phyloP scores from a whole-genome alignment of 208 protist species.

The Trypanosoma mega region DNA sequence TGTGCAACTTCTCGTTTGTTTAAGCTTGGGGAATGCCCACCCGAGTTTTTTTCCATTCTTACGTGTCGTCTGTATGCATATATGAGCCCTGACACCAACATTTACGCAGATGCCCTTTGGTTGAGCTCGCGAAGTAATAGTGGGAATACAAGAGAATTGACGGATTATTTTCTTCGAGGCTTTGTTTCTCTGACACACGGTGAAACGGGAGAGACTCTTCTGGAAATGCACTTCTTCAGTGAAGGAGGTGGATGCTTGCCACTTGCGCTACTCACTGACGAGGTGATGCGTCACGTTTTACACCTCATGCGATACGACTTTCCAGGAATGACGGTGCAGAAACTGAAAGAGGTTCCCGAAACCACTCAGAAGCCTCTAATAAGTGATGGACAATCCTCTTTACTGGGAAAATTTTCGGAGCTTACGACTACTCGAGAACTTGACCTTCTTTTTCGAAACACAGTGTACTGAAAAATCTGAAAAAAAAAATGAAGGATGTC shows the following conservation, averaged over 20 bases:
- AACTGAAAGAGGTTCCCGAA: neutral
- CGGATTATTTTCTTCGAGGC: neutral
- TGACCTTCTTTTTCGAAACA: too few species aligned
- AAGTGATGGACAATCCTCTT: too few species aligned
- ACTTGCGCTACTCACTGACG: constrained; percentile 5
- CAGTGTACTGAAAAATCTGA: too few species aligned
- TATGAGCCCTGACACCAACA: neutral
- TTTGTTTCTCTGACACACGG: neutral
- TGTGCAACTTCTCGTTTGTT: neutral
- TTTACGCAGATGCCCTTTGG: constrained; percentile 19
- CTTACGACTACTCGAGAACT: too few species aligned
- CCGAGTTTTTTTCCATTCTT: constrained; percentile 20
- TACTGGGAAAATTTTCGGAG: too few species aligned
- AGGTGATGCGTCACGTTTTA: neutral
- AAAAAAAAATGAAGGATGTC: too few species aligned
- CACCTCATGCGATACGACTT: neutral
- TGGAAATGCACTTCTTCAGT: constrained; percentile 17
- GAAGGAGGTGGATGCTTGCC: constrained; percentile 9
- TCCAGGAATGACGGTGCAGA: constrained; percentile 3
- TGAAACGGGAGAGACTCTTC: neutral
- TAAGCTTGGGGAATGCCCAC: constrained; percentile 6
- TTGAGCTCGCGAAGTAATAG: neutral
- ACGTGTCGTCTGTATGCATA: constrained; percentile 12
- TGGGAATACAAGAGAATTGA: neutral
- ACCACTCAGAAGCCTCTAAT: neutral